Conservation (phyloP, 2,329 filamentous ascomycete genomes). For the Cadophora luteo-olivacea region DNA sequence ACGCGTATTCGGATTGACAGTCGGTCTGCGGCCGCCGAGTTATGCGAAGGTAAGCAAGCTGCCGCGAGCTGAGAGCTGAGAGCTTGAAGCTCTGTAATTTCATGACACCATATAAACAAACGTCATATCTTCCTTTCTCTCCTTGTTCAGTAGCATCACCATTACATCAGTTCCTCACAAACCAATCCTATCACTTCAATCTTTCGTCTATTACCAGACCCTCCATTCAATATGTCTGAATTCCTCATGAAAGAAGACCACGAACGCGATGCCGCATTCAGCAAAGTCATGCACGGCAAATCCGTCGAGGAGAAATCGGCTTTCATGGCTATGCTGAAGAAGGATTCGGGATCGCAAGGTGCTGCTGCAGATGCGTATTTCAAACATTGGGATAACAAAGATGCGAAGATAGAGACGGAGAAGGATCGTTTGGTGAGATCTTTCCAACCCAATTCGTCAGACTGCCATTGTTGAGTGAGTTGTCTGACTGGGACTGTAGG, state of each 20-base stretch:
- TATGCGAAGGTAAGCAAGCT: background rate
- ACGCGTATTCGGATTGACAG: constrained; percentile 1
- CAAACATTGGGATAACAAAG: constrained; percentile 94
- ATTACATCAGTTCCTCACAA: background rate
- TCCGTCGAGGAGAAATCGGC: constrained; percentile 74
- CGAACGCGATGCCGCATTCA: constrained; percentile 85
- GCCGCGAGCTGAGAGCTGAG: background rate
- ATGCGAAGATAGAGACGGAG: constrained; percentile 78
- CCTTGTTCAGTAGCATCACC: background rate
- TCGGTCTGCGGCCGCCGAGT: background rate
- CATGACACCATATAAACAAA: background rate
- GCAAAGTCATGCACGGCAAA: constrained; percentile 79
- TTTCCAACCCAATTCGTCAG: too few species aligned
- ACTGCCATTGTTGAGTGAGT: too few species aligned
- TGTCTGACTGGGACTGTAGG: background rate
- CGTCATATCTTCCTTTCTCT: too few species aligned
- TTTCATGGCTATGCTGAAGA: constrained; percentile 82
- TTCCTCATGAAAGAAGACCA: constrained; percentile 66
- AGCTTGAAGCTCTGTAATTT: background rate
- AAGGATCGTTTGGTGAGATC: constrained; percentile 81
- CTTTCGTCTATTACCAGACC: background rate
- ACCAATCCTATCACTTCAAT: background rate
- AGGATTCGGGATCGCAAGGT: constrained; percentile 79
- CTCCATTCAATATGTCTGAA: constrained; percentile 31
- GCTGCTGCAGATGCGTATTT: constrained; percentile 90